phyloP scores from a whole-genome alignment of 768 basidiomycete species.

The Hericium alpestre region DNA sequence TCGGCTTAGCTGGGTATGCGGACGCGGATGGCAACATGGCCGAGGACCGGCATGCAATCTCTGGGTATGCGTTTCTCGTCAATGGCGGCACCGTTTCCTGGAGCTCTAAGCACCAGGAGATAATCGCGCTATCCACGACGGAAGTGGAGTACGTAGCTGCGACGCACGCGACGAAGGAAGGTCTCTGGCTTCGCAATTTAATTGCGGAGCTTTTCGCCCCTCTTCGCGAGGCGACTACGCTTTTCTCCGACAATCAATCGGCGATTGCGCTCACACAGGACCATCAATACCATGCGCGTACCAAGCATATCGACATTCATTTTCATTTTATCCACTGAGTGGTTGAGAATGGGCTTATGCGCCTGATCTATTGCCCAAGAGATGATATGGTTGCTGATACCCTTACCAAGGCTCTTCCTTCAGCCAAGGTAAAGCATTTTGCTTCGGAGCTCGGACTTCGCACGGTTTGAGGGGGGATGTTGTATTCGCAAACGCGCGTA shows the following conservation, averaged over 20 bases:
- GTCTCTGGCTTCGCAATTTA: background rate
- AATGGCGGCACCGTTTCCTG: conserved; percentile 29
- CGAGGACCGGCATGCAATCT: conserved; percentile 17
- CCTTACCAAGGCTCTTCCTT: conserved; percentile 1
- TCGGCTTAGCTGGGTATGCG: conserved; percentile 10
- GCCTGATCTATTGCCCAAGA: background rate
- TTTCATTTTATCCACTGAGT: background rate
- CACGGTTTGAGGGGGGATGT: background rate
- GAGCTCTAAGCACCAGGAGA: conserved; percentile 28
- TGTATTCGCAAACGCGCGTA: too few species aligned
- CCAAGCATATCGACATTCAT: conserved; percentile 1
- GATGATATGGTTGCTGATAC: background rate
- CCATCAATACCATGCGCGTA: background rate
- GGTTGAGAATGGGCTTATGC: background rate
- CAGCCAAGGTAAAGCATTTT: background rate
- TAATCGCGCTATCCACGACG: conserved; percentile 27
- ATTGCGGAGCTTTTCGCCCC: background rate
- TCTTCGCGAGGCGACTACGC: background rate
- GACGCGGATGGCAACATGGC: conserved; percentile 22
- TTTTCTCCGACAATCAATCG: background rate
- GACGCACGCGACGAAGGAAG: background rate
- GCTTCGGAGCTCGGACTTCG: background rate
- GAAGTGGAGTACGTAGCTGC: conserved; percentile 37
- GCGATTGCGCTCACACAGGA: background rate
- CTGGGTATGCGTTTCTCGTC: conserved; percentile 23